Base-by-base conservation (phyloP, 1,284 basidiomycete genomes). In the Sphaerobolus stellatus region DNA sequence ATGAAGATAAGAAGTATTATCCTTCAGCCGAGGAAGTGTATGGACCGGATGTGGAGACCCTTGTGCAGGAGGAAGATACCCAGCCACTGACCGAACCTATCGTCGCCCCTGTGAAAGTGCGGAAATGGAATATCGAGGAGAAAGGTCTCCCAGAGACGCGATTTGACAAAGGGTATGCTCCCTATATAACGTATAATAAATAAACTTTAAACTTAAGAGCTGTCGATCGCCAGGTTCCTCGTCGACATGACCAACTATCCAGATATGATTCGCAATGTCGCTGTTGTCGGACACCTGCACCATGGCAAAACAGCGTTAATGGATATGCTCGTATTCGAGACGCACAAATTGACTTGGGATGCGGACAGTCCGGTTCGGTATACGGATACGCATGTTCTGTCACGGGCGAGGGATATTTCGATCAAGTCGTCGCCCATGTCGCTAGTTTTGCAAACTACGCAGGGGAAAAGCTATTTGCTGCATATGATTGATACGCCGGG, bases 1-100 rank as follows among this genome's bases (percentile, higher is more conserved):
- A 99, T 66, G 97, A 99, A 70, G 92, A 99, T 76, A 99, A 99
- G 73, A 90, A 94, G 71, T 99, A 99, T 75, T 99, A 99, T 68
- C 93, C 94, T 7, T 89, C 89, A 11, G 97, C 97, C 0, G 79
- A 80, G 52, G 93, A 98, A 48, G 86, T 96, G 1, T 99, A 99
- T 68, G 97, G 96, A 7, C 80, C 85, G 44, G 96, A 89, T 56
- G 96, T 99, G 22, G 96, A 99, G 74, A 91, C 96, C 1, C 75
- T 99, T 65, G 97, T 99, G 1, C 95, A 99, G 70, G 97, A 99
- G 71, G 97, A 99, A 74, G 97, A 99, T 67, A 84, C 92, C 3
- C 97, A 99, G 70, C 94, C 92, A 7, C 80, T 99, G 6, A 83
- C 92, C 3, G 94, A 99, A 67, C 97, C 97, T 33, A 96, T 99